Evolutionary conservation across 176 grass and related monocot genomes (phyloP).

Genomic region (Avena eriantha): DNA sequence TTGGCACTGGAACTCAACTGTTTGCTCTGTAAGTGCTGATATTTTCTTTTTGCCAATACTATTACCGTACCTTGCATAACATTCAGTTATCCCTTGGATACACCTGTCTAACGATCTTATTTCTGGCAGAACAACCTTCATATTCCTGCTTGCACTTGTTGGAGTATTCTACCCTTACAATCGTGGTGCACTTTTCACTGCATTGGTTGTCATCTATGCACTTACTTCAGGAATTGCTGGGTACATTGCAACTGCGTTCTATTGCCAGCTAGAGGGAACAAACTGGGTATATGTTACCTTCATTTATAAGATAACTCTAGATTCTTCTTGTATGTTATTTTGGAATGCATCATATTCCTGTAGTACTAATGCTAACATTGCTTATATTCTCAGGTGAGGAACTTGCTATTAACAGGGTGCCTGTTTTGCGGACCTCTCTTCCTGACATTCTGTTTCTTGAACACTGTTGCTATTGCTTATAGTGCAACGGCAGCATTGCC

Average conservation of each 20-base stretch:
- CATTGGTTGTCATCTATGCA: slow-evolving; percentile 96
- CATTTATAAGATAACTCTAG: not conserved
- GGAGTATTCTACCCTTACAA: slow-evolving; percentile 99
- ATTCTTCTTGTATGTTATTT: slow-evolving; percentile 18
- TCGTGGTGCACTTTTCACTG: slow-evolving; percentile 93
- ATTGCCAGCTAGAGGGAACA: slow-evolving; percentile 87
- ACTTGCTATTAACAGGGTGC: slow-evolving; percentile 90
- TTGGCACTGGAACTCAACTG: slow-evolving; percentile 90
- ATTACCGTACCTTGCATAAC: not conserved
- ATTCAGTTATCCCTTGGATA: not conserved
- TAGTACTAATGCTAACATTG: slow-evolving; percentile 33
- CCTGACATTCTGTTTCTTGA: slow-evolving; percentile 95
- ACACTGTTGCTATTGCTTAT: slow-evolving; percentile 95
- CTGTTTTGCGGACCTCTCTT: slow-evolving; percentile 95
- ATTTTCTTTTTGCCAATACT: not conserved
- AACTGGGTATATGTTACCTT: slow-evolving; percentile 77
- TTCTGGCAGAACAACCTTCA: slow-evolving; percentile 84
- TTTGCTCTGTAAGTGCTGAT: slow-evolving; percentile 78
- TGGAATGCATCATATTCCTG: not conserved
- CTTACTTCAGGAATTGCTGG: slow-evolving; percentile 98
- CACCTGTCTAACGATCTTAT: slow-evolving; percentile 17
- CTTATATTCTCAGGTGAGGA: slow-evolving; percentile 80
- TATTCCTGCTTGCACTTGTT: slow-evolving; percentile 93
- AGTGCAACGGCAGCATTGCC: slow-evolving; percentile 92
- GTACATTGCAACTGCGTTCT: slow-evolving; percentile 91